Conservation (phyloP, 1,284 basidiomycete genomes). For the Tausonia pullulans region DNA sequence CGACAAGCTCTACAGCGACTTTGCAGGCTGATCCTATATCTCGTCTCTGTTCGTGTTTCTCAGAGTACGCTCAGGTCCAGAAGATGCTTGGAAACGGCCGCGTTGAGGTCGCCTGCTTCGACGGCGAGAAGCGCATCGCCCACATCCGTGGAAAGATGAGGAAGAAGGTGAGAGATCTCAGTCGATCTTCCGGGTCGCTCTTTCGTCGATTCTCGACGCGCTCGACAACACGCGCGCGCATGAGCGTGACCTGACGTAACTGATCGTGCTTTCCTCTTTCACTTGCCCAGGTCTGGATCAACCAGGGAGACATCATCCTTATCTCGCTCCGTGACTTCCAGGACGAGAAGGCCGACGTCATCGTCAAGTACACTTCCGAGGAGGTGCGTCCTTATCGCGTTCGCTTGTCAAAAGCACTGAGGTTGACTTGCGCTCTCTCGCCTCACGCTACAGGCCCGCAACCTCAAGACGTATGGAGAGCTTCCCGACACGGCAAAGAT, state of each 20-base stretch:
- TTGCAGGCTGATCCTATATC: background rate
- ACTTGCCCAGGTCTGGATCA: slow-evolving; percentile 86
- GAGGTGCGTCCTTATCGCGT: slow-evolving; percentile 38
- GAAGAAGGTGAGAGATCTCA: slow-evolving; percentile 62
- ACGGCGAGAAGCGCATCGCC: slow-evolving; percentile 93
- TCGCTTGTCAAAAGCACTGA: background rate
- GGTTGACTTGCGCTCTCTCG: background rate
- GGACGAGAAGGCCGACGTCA: slow-evolving; percentile 98
- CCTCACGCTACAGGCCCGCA: slow-evolving; percentile 30
- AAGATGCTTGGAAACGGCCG: slow-evolving; percentile 99
- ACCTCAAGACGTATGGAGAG: slow-evolving; percentile 93
- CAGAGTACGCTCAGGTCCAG: slow-evolving; percentile 92
- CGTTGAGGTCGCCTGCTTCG: slow-evolving; percentile 93
- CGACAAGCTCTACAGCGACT: background rate
- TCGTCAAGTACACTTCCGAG: slow-evolving; percentile 96
- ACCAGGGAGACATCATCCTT: slow-evolving; percentile 94
- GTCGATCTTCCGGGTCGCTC: slow-evolving; percentile 22
- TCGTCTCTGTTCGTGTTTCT: background rate
- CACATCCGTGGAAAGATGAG: slow-evolving; percentile 99
- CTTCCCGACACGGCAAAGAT: slow-evolving; percentile 97
- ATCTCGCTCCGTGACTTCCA: slow-evolving; percentile 97
- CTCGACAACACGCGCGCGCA: background rate
- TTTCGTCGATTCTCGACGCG: background rate
- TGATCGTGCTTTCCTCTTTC: slow-evolving; percentile 1
- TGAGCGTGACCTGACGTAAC: background rate